Percentiles rank a stretch among this genome's conserved stretches.
Conservation (phyloP, 495 filamentous ascomycete species). For the Penicillium mononematosum region DNA sequence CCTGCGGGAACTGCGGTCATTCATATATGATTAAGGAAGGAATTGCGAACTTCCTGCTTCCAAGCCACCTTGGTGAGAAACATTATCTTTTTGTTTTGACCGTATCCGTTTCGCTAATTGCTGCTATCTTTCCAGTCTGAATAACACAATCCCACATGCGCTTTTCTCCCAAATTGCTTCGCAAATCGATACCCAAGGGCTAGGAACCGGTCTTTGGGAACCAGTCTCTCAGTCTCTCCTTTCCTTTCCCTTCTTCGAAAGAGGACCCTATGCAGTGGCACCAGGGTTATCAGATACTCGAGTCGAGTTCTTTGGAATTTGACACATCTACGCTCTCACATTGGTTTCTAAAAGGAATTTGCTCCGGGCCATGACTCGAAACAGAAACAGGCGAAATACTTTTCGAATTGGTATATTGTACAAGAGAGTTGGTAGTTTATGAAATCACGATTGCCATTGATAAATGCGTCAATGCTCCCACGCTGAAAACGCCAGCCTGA, state of each 20-base stretch:
- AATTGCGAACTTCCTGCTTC: slow-evolving; percentile 93
- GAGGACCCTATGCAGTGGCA: background rate
- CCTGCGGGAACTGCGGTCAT: slow-evolving; percentile 89
- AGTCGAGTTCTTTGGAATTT: background rate
- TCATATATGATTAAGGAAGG: slow-evolving; percentile 92
- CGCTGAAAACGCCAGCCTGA: slow-evolving; percentile 20
- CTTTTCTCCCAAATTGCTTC: background rate
- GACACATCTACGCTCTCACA: slow-evolving; percentile 2
- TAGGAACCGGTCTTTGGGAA: background rate
- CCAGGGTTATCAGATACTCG: slow-evolving; percentile 1
- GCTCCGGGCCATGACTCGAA: background rate
- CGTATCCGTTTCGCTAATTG: background rate
- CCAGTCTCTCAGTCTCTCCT: background rate
- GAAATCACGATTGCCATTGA: slow-evolving; percentile 23
- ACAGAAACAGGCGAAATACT: slow-evolving; percentile 11
- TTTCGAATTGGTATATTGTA: slow-evolving; percentile 30
- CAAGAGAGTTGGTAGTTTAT: slow-evolving; percentile 26
- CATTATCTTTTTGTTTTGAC: background rate
- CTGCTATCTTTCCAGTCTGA: slow-evolving; percentile 8
- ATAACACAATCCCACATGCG: background rate
- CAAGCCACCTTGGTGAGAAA: slow-evolving; percentile 75
- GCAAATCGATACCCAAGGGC: slow-evolving; percentile 8
- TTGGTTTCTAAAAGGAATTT: slow-evolving; percentile 1
- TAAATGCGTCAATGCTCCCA: slow-evolving; percentile 20
- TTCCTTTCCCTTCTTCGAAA: background rate